Base-by-base conservation (phyloP, 495 filamentous ascomycete genomes). In the Aspergillus nidulans region DNA sequence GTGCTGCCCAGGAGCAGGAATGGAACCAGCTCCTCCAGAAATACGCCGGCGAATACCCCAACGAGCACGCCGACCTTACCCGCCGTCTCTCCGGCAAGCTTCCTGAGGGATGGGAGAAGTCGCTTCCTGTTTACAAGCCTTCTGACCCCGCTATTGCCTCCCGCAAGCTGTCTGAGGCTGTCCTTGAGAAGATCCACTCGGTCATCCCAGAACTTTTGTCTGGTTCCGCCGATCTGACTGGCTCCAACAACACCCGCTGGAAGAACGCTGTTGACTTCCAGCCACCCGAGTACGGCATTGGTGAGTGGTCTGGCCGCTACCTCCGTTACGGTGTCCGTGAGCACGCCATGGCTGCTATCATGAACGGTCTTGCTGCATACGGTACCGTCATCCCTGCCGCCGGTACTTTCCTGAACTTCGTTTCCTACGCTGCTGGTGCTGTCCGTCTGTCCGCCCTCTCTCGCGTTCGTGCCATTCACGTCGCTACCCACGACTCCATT, bases 391-490 rank as follows among this genome's bases (percentile, higher is more conserved):
- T 99, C 66, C 94, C 94, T 49, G 95, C 90, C 59, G 88, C 83
- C 50, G 94, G 94, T 72, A 97, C 92, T 64, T 99, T 99, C 87
- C 79, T 99, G 57, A 99, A 99, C 88, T 99, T 99, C 78, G 92
- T 99, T 58, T 99, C 94, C 20, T 99, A 99, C 71, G 92, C 90
- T 58, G 90, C 94, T 59, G 94, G 94, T 72, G 85, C 95, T 68
- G 87, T 97, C 64, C 92, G 94, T 73, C 84, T 99, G 23, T 95
- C 91, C 43, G 84, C 95, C 28, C 81, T 99, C 55, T 95, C 91
- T 28, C 92, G 91, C 72, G 83, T 90, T 69, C 92, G 92, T 61
- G 82, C 83, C 69, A 92, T 99, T 79, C 95, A 94, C 83, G 81
- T 99, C 68, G 94, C 95, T 56, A 99, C 94, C 63, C 94, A 99